A percentile compares a stretch with the other conserved stretches of the same genome.
Conservation (phyloP, 441 rosid species). For the Eruca vesicaria region DNA sequence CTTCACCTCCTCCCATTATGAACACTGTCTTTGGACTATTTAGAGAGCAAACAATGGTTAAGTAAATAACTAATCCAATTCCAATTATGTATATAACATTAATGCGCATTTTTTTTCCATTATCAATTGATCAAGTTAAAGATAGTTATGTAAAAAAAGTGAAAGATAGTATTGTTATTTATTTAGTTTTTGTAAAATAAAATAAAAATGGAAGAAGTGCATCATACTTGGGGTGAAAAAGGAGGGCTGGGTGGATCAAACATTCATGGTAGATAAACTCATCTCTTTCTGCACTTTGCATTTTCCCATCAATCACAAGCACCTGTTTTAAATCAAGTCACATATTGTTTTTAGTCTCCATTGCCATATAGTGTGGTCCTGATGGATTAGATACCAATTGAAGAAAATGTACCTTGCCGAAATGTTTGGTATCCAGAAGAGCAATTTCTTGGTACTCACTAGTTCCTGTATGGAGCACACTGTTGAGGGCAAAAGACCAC, state of each 20-base stretch:
- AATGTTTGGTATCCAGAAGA: conserved; percentile 79
- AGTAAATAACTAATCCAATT: neutral
- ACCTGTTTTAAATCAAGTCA: conserved; percentile 39
- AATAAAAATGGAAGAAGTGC: conserved; percentile 6
- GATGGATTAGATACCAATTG: neutral
- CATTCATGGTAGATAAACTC: conserved; percentile 96
- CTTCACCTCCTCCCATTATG: conserved; percentile 98
- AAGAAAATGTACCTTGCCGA: conserved; percentile 62
- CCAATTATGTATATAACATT: neutral
- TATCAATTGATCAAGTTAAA: neutral
- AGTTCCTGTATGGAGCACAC: conserved; percentile 73
- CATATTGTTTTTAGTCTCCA: neutral
- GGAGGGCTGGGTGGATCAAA: conserved; percentile 79
- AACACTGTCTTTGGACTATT: conserved; percentile 69
- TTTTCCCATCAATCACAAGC: conserved; percentile 90
- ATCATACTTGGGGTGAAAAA: conserved; percentile 64
- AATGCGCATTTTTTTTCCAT: neutral
- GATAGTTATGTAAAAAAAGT: too few relatives aligned
- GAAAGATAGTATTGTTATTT: neutral
- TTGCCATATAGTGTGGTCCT: neutral
- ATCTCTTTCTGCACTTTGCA: conserved; percentile 94
- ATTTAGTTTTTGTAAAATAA: neutral
- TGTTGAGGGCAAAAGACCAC: conserved; percentile 79
- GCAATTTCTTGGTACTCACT: conserved; percentile 83
- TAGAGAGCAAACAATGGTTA: neutral